phyloP scores from a whole-genome alignment of 2,329 filamentous ascomycete genomes.

The Nothopassalora personata region DNA sequence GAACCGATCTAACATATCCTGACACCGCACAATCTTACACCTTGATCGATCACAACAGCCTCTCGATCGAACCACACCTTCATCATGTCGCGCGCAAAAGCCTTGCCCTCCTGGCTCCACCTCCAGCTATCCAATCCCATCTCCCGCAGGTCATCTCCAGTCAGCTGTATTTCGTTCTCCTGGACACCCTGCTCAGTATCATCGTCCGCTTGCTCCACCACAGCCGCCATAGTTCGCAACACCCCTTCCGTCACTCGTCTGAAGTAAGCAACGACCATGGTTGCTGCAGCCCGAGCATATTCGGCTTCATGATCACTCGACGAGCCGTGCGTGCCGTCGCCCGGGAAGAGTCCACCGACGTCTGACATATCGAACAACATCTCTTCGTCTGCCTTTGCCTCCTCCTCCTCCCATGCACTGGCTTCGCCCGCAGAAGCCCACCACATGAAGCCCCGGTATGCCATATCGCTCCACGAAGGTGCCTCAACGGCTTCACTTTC shows the following conservation, averaged over 20 bases:
- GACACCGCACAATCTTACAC: constrained; percentile 57
- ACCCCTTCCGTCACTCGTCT: constrained; percentile 67
- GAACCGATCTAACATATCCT: constrained; percentile 22
- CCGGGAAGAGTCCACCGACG: constrained; percentile 17
- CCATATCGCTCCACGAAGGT: constrained; percentile 63
- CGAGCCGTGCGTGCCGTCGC: not conserved
- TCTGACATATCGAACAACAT: constrained; percentile 41
- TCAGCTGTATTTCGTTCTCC: constrained; percentile 45
- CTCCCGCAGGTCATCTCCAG: constrained; percentile 58
- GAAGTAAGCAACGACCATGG: constrained; percentile 74
- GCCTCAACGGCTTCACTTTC: constrained; percentile 47
- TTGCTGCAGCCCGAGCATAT: constrained; percentile 45
- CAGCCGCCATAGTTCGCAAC: constrained; percentile 56
- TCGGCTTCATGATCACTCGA: constrained; percentile 14
- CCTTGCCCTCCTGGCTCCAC: constrained; percentile 67
- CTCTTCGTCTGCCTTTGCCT: constrained; percentile 47
- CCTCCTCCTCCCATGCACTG: constrained; percentile 49
- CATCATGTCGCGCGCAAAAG: constrained; percentile 60
- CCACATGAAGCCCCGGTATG: constrained; percentile 82
- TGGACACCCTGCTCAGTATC: constrained; percentile 35
- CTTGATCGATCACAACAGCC: constrained; percentile 68
- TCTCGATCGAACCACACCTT: constrained; percentile 61
- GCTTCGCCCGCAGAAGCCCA: constrained; percentile 81
- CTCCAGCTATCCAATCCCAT: constrained; percentile 80
- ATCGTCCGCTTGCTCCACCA: constrained; percentile 49